These are phyloP conservation scores for Lactuca sativa DNA, from an alignment of 129 eudicot genomes.

Conservation along the genomic window DNA sequence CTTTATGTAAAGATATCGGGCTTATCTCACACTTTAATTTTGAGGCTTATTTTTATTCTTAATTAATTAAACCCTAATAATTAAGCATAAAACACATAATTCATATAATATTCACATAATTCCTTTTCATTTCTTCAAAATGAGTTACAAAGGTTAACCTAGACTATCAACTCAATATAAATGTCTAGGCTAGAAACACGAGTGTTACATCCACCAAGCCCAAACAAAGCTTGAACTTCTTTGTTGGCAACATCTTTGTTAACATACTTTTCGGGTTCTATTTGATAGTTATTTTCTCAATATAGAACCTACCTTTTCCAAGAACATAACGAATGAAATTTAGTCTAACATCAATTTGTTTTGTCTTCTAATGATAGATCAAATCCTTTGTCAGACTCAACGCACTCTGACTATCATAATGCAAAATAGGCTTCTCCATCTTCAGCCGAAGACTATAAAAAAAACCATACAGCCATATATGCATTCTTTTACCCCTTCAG, in stretches of 20 bases:
- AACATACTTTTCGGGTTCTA: slow-evolving; percentile 1
- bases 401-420: slow-evolving; percentile 12
- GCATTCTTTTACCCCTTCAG: not conserved
- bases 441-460: not conserved
- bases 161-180: no score
- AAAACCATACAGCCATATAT: not conserved
- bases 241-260: not conserved
- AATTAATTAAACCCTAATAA: no score
- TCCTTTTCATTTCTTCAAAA: no score
- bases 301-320: not conserved
- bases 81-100: no score
- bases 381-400: not conserved
- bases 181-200: no score
- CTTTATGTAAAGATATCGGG: no score
- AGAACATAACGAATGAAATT: slow-evolving; percentile 6
- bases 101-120: no score
- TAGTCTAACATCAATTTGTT: not conserved
- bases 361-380: slow-evolving; percentile 13
- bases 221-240: slow-evolving; percentile 9
- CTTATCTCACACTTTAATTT: no score
- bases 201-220: slow-evolving; percentile 14
- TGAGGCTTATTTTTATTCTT: no score
- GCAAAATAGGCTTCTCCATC: not conserved
- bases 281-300: not conserved
- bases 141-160: no score